These are phyloP conservation scores for Ophiostoma sp. DNA, from an alignment of 2,329 filamentous ascomycete genomes.

Conservation along the genomic window DNA sequence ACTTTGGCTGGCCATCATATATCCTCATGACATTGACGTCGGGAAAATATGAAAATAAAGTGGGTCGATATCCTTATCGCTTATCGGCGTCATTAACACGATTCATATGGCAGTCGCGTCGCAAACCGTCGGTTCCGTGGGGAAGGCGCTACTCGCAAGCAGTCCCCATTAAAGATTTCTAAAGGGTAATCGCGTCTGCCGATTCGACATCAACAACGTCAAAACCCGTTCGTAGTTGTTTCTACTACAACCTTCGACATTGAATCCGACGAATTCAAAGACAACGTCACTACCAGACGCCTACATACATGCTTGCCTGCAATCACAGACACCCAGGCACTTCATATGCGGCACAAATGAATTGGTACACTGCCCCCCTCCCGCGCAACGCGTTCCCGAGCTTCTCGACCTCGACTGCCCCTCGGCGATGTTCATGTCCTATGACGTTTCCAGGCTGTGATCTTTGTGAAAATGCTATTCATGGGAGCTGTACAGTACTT, in stretches of 20 bases:
- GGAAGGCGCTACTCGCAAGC: not conserved
- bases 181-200: not conserved
- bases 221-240: not conserved
- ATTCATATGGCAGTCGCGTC: constrained; percentile 1
- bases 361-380: not conserved
- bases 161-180: not conserved
- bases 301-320: not conserved
- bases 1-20: not conserved
- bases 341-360: not conserved
- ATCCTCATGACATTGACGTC: not conserved
- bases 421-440: not conserved
- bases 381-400: not conserved
- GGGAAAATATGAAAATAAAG: constrained; percentile 1
- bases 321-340: not conserved
- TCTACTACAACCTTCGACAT: not conserved
- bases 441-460: too few species aligned
- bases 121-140: not conserved
- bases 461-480: too few species aligned
- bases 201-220: not conserved
- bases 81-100: not conserved
- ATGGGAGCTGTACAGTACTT: too few species aligned
- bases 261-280: not conserved
- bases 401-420: not conserved
- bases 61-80: not conserved
- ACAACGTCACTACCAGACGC: not conserved